Conservation (phyloP, 495 filamentous ascomycete species). For the Penicillium macrosclerotiorum region DNA sequence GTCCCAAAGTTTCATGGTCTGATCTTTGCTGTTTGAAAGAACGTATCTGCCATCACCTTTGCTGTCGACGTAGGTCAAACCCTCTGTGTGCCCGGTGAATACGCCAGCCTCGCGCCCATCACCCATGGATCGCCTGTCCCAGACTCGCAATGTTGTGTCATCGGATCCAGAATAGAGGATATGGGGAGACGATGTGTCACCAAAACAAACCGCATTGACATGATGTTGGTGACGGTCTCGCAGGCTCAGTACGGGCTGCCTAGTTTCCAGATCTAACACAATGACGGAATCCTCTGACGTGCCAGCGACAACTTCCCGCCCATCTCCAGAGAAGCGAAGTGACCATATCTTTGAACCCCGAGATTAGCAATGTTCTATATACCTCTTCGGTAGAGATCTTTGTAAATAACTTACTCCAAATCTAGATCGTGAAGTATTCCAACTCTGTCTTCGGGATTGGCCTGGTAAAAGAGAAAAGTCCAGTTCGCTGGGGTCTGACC, state of each 20-base stretch:
- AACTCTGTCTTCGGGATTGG: constrained; percentile 35
- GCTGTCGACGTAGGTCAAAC: constrained; percentile 91
- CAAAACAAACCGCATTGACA: constrained; percentile 97
- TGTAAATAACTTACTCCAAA: constrained; percentile 45
- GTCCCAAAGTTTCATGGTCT: constrained; percentile 98
- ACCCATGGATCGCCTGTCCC: constrained; percentile 89
- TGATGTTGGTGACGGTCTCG: constrained; percentile 73
- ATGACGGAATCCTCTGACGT: constrained; percentile 76
- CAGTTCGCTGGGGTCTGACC: constrained; percentile 70
- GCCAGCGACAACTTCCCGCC: constrained; percentile 85
- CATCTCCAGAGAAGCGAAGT: constrained; percentile 89
- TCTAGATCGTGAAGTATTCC: constrained; percentile 41
- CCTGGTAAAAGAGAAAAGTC: constrained; percentile 61
- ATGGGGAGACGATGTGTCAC: constrained; percentile 83
- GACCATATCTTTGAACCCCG: constrained; percentile 69
- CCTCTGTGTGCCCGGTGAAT: constrained; percentile 92
- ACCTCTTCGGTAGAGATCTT: constrained; percentile 1
- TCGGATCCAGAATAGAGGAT: constrained; percentile 97
- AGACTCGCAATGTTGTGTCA: constrained; percentile 70
- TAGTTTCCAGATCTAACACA: constrained; percentile 89
- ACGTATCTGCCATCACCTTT: constrained; percentile 96
- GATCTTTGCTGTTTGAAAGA: constrained; percentile 91
- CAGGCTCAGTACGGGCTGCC: constrained; percentile 69
- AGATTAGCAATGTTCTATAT: constrained; percentile 2
- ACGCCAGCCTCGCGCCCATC: constrained; percentile 85